Base-by-base conservation (phyloP, 192 early-diverging fungal genomes). In the Podila minutissima region DNA sequence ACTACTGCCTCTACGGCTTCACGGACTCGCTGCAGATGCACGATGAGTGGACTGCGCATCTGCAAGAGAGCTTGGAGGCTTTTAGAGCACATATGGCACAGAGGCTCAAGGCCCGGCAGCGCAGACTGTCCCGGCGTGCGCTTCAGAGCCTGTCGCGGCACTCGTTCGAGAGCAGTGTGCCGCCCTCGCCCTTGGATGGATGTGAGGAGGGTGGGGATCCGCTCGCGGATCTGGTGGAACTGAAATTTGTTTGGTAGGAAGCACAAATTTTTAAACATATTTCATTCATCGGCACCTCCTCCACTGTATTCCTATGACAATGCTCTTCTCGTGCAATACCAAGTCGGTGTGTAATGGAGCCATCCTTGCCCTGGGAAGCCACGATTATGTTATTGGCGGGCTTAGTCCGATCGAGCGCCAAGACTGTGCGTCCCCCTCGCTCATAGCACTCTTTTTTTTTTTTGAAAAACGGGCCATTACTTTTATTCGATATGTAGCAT, bases 1-100 rank as follows among this genome's bases (percentile, higher is more conserved):
- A 81, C 57, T 73, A 64, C 22, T 58, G 76, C 15, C 17, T 81
- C n/a, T 81, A 81, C 38, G 66, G 69, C 4, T 81, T 69, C 62
- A 68, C 76, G 62, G 76, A 81, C 20, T 69, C 70, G 13, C 13
- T 60, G 5, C 76, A 72, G n/a, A 38, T 72, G 22, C 55, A 64
- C 33, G 59, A 81, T 50, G 62, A 68, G 4, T 81, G 76, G 76
- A 68, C 50, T 13, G 66, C 76, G 50, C 76, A 72, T 50, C 22
- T 81, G 41, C 66, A 81, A 17, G 71, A 68, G 20, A 59, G 65
- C 0, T 20, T 81, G 15, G 70, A 72, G 5, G 60, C 58, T 41
- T 72, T 68, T n/a, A 62, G 60, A 49, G 48, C 28, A 24, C 67
- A 81, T 28, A 68, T 81, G 61, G 24, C 5, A 4, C 50, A 31